Percentiles rank a stretch among this genome's conserved stretches.
Conservation (phyloP, 768 basidiomycete species). For the Boletus barrowsii region DNA sequence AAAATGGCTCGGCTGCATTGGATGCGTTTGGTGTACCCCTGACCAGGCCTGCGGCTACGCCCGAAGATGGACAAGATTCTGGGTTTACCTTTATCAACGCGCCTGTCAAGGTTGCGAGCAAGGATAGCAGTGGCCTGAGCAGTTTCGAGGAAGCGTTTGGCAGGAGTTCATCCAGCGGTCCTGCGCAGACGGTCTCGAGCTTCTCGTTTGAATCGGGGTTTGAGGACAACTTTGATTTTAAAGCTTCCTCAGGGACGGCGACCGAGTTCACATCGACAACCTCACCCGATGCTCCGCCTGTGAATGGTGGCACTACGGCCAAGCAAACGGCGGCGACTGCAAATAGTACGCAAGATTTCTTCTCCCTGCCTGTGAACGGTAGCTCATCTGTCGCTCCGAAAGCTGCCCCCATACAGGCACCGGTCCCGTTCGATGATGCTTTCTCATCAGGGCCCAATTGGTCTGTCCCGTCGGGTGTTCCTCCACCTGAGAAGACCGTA, state of each 20-base stretch:
- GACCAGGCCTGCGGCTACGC: constrained; percentile 14
- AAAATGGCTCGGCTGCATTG: constrained; percentile 21
- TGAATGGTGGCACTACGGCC: constrained; percentile 25
- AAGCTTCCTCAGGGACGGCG: constrained; percentile 35
- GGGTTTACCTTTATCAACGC: constrained; percentile 19
- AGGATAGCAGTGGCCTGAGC: constrained; percentile 35
- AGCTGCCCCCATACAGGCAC: constrained; percentile 15
- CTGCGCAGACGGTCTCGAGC: constrained; percentile 31
- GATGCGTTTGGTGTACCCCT: constrained; percentile 42
- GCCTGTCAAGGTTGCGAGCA: constrained; percentile 11
- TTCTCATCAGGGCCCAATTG: constrained; percentile 34
- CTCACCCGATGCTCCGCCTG: constrained; percentile 15
- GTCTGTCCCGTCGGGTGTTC: constrained; percentile 1
- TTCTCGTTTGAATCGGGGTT: constrained; percentile 68
- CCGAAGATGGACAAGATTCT: constrained; percentile 20
- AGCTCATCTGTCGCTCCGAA: constrained; percentile 7
- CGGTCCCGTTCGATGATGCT: constrained; percentile 46
- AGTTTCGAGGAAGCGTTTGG: constrained; percentile 78
- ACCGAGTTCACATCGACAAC: constrained; percentile 30
- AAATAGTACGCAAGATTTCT: constrained; percentile 11
- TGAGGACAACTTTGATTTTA: constrained; percentile 67
- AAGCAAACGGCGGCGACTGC: constrained; percentile 3
- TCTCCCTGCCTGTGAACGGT: constrained; percentile 14
- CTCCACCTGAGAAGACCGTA: constrained; percentile 16
- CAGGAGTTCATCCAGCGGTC: constrained; percentile 41